Percentiles rank a stretch among this genome's conserved stretches.
phyloP scores from a whole-genome alignment of 1,284 basidiomycete genomes.

The Fomitopsis schrenkii region DNA sequence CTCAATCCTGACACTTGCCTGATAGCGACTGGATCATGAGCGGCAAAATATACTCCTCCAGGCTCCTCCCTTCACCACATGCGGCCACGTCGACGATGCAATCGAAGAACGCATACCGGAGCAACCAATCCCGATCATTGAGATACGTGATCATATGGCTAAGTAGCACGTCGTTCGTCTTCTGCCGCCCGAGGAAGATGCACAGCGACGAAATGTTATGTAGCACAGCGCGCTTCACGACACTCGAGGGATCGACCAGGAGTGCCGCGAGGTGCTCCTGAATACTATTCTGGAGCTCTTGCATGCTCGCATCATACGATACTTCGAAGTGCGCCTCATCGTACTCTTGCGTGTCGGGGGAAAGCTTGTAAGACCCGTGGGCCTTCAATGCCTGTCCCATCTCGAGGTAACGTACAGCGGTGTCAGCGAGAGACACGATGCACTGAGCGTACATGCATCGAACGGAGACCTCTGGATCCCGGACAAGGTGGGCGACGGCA shows the following conservation, averaged over 20 bases:
- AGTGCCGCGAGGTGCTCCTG: constrained; percentile 85
- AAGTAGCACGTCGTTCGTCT: constrained; percentile 91
- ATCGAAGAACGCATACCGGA: constrained; percentile 92
- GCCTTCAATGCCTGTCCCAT: constrained; percentile 89
- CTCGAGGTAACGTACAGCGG: constrained; percentile 83
- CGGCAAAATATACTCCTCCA: constrained; percentile 89
- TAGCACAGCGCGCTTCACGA: constrained; percentile 72
- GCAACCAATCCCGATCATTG: constrained; percentile 92
- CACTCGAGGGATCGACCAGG: constrained; percentile 70
- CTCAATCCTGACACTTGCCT: constrained; percentile 45
- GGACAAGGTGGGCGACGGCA: constrained; percentile 78
- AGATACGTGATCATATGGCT: constrained; percentile 99
- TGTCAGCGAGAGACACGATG: constrained; percentile 81
- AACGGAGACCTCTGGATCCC: constrained; percentile 86
- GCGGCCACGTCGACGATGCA: constrained; percentile 93
- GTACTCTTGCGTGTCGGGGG: constrained; percentile 65
- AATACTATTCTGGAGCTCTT: constrained; percentile 81
- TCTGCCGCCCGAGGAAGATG: constrained; percentile 88
- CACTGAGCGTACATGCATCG: constrained; percentile 87
- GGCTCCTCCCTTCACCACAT: constrained; percentile 81
- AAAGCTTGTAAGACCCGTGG: constrained; percentile 69
- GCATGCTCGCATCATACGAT: constrained; percentile 83
- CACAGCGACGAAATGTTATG: constrained; percentile 87
- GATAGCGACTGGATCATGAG: constrained; percentile 91
- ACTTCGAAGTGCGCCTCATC: constrained; percentile 78